These are phyloP conservation scores for Dactylellina haptotyla DNA, from an alignment of 2,329 filamentous ascomycete genomes.

Conservation along the genomic window DNA sequence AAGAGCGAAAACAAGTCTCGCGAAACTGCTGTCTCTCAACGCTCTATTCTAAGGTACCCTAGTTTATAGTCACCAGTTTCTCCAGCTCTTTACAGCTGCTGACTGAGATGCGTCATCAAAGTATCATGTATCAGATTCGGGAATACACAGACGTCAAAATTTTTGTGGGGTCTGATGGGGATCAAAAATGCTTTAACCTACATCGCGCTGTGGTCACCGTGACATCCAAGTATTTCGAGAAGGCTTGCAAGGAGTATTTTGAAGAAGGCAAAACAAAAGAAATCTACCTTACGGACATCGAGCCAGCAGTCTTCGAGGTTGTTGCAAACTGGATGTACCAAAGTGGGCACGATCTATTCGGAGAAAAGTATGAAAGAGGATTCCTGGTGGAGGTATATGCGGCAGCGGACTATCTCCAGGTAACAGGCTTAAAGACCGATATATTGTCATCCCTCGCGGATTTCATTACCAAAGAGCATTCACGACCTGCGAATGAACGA, in stretches of 20 bases:
- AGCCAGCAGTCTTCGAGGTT: background rate
- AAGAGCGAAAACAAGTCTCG: too few species aligned
- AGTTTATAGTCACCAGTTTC: too few species aligned
- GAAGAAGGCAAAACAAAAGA: background rate
- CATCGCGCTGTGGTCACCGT: background rate
- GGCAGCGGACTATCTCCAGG: constrained; percentile 5
- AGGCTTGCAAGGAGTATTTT: background rate
- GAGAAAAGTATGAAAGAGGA: background rate
- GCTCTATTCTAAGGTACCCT: too few species aligned
- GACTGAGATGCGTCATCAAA: too few species aligned
- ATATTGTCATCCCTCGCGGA: too few species aligned
- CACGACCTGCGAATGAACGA: too few species aligned
- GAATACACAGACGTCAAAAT: background rate
- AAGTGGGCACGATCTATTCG: background rate
- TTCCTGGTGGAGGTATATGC: background rate
- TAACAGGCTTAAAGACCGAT: background rate
- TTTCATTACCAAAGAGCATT: too few species aligned
- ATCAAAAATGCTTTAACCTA: background rate
- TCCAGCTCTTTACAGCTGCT: too few species aligned
- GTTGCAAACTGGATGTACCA: constrained; percentile 19
- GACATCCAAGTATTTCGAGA: constrained; percentile 1
- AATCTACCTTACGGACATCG: background rate
- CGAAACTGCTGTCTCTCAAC: too few species aligned
- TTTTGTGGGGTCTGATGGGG: background rate
- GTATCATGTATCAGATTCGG: background rate